phyloP scores from a whole-genome alignment of 1,284 basidiomycete species.

The Puccinia novopanici region DNA sequence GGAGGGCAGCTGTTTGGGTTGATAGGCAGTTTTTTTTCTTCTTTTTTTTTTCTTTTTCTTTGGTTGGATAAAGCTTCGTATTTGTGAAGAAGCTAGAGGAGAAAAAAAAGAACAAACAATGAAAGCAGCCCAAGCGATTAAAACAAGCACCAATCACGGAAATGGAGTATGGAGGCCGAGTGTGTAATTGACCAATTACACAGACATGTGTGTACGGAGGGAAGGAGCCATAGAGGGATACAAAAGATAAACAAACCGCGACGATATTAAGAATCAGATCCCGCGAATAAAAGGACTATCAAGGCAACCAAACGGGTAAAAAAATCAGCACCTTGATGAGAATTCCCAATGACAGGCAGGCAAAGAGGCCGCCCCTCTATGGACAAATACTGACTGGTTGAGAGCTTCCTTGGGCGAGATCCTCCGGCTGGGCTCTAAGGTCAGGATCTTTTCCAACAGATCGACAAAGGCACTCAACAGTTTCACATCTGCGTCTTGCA shows the following conservation, averaged over 20 bases:
- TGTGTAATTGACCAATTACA: too few species aligned
- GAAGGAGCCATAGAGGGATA: too few species aligned
- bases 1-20: too few species aligned
- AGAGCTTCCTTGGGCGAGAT: conserved; percentile 86
- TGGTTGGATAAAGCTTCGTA: neutral
- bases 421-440: conserved; percentile 82
- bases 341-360: neutral
- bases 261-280: neutral
- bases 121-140: too few species aligned
- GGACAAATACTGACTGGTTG: conserved; percentile 62
- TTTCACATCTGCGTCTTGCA: conserved; percentile 85
- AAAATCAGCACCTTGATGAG: neutral
- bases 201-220: too few species aligned
- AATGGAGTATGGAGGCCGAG: too few species aligned
- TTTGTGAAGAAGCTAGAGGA: neutral
- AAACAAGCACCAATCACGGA: too few species aligned
- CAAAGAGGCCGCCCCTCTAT: neutral
- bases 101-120: neutral
- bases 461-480: conserved; percentile 82
- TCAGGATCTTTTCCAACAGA: conserved; percentile 84
- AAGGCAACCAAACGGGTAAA: neutral
- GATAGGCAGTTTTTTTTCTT: too few species aligned
- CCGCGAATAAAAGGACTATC: conserved; percentile 30
- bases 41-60: neutral
- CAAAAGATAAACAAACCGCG: neutral